phyloP scores from a whole-genome alignment of 2,329 filamentous ascomycete species.

The Volutella citrinella region DNA sequence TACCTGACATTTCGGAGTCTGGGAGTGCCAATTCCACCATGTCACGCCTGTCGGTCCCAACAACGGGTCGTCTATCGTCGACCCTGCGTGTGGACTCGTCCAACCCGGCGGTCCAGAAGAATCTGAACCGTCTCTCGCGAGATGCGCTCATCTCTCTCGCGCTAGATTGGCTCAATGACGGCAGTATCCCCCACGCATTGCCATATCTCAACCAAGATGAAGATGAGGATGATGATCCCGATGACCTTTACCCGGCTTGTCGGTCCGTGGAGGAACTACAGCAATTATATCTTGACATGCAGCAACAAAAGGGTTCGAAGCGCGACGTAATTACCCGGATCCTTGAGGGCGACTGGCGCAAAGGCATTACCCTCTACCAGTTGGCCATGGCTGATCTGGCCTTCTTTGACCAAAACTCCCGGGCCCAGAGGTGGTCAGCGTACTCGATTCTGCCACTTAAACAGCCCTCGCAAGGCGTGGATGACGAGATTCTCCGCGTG shows the following conservation, averaged over 20 bases:
- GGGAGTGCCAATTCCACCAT: too few species aligned
- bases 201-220: conserved; percentile 37
- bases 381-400: conserved; percentile 67
- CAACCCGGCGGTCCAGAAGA: conserved; percentile 62
- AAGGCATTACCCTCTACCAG: conserved; percentile 63
- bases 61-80: conserved; percentile 68
- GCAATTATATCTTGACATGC: conserved; percentile 60
- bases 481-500: conserved; percentile 39
- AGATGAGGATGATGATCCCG: conserved; percentile 53
- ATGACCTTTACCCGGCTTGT: conserved; percentile 68
- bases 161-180: conserved; percentile 73
- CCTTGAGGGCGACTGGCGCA: conserved; percentile 65
- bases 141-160: conserved; percentile 69
- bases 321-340: conserved; percentile 63
- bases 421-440: conserved; percentile 62
- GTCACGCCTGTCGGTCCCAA: conserved; percentile 64
- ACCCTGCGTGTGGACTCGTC: conserved; percentile 64
- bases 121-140: conserved; percentile 68
- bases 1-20: too few species aligned
- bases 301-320: conserved; percentile 57
- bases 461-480: conserved; percentile 32
- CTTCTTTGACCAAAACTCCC: conserved; percentile 63
- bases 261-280: conserved; percentile 64
- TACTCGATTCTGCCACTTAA: conserved; percentile 56
- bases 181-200: conserved; percentile 55